Conservation (phyloP, 2,329 filamentous ascomycete species). For the Trichoderma atrobrunneum region DNA sequence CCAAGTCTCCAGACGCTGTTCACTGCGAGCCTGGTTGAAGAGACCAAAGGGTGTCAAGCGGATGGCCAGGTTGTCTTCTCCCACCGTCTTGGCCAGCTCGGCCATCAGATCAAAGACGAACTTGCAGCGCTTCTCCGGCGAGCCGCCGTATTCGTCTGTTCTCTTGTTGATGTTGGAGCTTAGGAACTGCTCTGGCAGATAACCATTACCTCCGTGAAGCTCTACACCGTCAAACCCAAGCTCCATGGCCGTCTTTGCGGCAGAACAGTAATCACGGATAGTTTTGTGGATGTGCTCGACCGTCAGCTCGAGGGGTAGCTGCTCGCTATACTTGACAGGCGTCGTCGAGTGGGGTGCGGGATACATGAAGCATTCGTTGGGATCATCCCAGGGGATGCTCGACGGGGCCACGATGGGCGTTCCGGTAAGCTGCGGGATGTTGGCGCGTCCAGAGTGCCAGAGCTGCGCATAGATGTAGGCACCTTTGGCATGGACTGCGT, state of each 20-base stretch:
- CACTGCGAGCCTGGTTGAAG: slow-evolving; percentile 50
- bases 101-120: slow-evolving; percentile 57
- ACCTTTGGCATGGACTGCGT: slow-evolving; percentile 60
- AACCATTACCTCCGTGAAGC: slow-evolving; percentile 41
- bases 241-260: slow-evolving; percentile 46
- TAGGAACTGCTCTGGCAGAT: slow-evolving; percentile 41
- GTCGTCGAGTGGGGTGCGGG: slow-evolving; percentile 33
- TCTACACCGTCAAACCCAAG: slow-evolving; percentile 50
- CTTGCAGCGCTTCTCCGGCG: slow-evolving; percentile 36
- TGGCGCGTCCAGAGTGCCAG: slow-evolving; percentile 44
- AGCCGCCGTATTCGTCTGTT: slow-evolving; percentile 37
- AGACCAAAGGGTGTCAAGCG: slow-evolving; percentile 48
- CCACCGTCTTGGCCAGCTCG: slow-evolving; percentile 41
- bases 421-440: slow-evolving; percentile 38
- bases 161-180: slow-evolving; percentile 37
- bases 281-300: slow-evolving; percentile 41
- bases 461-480: slow-evolving; percentile 62
- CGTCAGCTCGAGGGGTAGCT: slow-evolving; percentile 34
- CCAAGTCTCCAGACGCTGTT: slow-evolving; percentile 54
- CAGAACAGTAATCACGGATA: slow-evolving; percentile 30
- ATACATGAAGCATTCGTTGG: slow-evolving; percentile 40
- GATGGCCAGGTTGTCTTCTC: slow-evolving; percentile 44
- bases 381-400: slow-evolving; percentile 45
- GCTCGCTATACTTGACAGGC: slow-evolving; percentile 39
- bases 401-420: slow-evolving; percentile 37